A percentile compares a stretch with the other conserved stretches of the same genome.
Evolutionary conservation across 164 flowering plant species (phyloP).

Genomic region (Berberis vulgaris): DNA sequence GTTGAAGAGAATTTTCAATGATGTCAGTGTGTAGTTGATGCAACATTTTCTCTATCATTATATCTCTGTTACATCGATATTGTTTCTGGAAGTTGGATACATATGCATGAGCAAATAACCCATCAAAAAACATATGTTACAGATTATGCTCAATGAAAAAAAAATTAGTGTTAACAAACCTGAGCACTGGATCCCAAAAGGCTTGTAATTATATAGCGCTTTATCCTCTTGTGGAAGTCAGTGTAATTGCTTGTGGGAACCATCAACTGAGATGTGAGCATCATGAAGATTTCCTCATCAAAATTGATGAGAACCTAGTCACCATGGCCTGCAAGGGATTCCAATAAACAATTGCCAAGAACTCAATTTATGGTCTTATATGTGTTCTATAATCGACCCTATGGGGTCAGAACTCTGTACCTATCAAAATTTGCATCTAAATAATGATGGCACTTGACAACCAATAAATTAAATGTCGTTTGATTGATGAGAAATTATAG

Average conservation of each 20-base stretch:
- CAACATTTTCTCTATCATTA: slow-evolving; percentile 44
- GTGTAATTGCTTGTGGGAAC: slow-evolving; percentile 89
- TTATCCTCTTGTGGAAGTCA: slow-evolving; percentile 68
- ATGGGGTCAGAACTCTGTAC: too few relatives aligned
- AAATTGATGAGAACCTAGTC: slow-evolving; percentile 68
- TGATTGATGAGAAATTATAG: too few relatives aligned
- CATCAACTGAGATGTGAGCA: slow-evolving; percentile 59
- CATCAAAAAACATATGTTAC: too few relatives aligned
- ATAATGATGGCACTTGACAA: too few relatives aligned
- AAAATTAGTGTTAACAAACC: slow-evolving; percentile 28
- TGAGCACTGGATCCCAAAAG: slow-evolving; percentile 76
- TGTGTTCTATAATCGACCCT: too few relatives aligned
- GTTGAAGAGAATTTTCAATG: slow-evolving; percentile 27
- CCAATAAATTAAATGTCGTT: too few relatives aligned
- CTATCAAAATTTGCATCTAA: too few relatives aligned
- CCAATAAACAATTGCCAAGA: slow-evolving; percentile 1
- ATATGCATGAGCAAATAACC: neutral
- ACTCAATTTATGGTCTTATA: neutral
- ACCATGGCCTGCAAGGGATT: slow-evolving; percentile 72
- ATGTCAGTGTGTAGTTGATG: slow-evolving; percentile 27
- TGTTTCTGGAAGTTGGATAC: slow-evolving; percentile 42
- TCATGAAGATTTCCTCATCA: slow-evolving; percentile 71
- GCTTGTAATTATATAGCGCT: slow-evolving; percentile 43
- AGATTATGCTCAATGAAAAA: neutral
- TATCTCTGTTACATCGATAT: slow-evolving; percentile 48